phyloP scores from a whole-genome alignment of 2,329 filamentous ascomycete species.

The Xylariaceae sp. region DNA sequence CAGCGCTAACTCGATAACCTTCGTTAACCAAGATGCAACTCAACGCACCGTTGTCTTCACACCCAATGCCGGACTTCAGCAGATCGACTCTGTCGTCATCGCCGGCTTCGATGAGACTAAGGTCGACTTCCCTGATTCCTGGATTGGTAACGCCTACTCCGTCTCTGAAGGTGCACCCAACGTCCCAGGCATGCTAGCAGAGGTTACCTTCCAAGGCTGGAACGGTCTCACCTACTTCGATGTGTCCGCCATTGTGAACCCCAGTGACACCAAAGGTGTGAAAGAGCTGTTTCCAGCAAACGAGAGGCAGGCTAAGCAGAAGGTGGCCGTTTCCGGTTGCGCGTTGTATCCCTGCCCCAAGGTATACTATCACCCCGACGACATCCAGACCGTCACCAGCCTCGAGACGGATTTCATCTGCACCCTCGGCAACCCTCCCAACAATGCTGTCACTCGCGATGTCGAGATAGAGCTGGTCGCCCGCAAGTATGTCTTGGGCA shows the following conservation, averaged over 20 bases:
- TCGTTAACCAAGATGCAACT: slow-evolving; percentile 62
- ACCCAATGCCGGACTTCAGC: slow-evolving; percentile 46
- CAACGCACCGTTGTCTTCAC: slow-evolving; percentile 60
- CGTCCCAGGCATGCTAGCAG: slow-evolving; percentile 59
- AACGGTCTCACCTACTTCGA: slow-evolving; percentile 61
- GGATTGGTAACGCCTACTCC: slow-evolving; percentile 60
- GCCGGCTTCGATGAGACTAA: slow-evolving; percentile 46
- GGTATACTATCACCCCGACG: slow-evolving; percentile 60
- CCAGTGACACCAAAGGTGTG: slow-evolving; percentile 57
- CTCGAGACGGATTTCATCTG: slow-evolving; percentile 56
- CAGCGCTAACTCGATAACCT: slow-evolving; percentile 59
- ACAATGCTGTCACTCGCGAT: slow-evolving; percentile 31
- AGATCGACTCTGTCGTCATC: slow-evolving; percentile 50
- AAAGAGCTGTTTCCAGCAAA: slow-evolving; percentile 60
- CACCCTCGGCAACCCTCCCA: slow-evolving; percentile 52
- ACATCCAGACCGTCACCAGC: slow-evolving; percentile 63
- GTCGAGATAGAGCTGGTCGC: slow-evolving; percentile 35
- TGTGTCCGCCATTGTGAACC: slow-evolving; percentile 63
- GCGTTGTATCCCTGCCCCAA: slow-evolving; percentile 59
- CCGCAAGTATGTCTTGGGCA: slow-evolving; percentile 46
- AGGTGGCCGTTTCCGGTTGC: slow-evolving; percentile 55
- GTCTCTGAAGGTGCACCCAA: slow-evolving; percentile 52
- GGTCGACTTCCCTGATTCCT: slow-evolving; percentile 52
- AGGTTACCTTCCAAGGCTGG: slow-evolving; percentile 57
- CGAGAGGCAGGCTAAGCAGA: slow-evolving; percentile 26